Conservation (phyloP, 1,284 basidiomycete species). For the Phellinidium pouzarii region DNA sequence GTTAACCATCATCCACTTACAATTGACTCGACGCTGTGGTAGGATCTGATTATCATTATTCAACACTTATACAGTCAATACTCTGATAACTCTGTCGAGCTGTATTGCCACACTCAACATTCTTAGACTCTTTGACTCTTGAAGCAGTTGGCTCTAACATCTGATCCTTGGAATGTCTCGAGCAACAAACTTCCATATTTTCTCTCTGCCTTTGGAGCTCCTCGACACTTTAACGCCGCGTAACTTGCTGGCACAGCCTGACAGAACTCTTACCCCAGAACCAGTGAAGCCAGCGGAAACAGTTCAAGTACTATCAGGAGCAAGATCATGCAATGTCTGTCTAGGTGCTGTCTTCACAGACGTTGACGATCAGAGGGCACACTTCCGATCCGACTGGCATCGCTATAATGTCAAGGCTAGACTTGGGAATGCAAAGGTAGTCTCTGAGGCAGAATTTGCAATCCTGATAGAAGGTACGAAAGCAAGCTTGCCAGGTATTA, state of each 20-base stretch:
- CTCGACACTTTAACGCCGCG: constrained; percentile 61
- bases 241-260: constrained; percentile 36
- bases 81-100: too few relatives aligned
- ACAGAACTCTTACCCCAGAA: background rate
- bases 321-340: constrained; percentile 72
- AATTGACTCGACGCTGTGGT: background rate
- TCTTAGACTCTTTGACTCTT: background rate
- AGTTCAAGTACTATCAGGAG: constrained; percentile 31
- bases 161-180: constrained; percentile 11
- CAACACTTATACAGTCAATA: too few relatives aligned
- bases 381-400: constrained; percentile 97
- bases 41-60: too few relatives aligned
- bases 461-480: constrained; percentile 71
- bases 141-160: background rate
- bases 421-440: constrained; percentile 51
- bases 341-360: constrained; percentile 63
- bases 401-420: constrained; percentile 91
- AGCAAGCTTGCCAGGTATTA: background rate
- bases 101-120: too few relatives aligned
- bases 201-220: constrained; percentile 60
- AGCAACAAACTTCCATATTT: constrained; percentile 40
- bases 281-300: background rate
- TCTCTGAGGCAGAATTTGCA: constrained; percentile 67
- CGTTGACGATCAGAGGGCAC: constrained; percentile 77
- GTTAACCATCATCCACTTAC: background rate